These are phyloP conservation scores for Tilletiopsis washingtonensis DNA, from an alignment of 1,284 basidiomycete species.

Conservation along the genomic window DNA sequence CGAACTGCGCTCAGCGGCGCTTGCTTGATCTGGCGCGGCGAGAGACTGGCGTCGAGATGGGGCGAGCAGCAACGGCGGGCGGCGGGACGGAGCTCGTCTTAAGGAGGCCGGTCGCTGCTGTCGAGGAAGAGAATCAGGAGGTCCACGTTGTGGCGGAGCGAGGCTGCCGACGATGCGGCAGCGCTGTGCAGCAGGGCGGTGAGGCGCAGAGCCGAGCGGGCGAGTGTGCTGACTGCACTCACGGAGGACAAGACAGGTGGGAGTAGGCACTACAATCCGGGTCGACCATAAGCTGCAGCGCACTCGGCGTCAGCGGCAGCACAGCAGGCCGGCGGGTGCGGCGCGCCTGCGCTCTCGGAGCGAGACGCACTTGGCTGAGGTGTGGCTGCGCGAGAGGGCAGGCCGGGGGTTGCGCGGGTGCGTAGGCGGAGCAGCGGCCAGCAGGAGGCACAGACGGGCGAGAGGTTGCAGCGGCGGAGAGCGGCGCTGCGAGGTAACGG, in stretches of 20 bases:
- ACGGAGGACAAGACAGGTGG: slow-evolving; percentile 1
- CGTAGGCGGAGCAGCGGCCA: background rate
- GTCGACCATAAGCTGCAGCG: slow-evolving; percentile 32
- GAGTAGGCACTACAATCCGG: slow-evolving; percentile 35
- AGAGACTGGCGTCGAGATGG: background rate
- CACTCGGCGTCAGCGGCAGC: background rate
- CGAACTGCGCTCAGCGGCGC: background rate
- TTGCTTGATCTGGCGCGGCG: background rate
- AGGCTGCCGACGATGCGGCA: background rate
- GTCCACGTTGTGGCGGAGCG: slow-evolving; percentile 9
- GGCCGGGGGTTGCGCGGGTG: background rate
- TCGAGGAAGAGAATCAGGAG: slow-evolving; percentile 38
- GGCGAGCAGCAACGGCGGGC: background rate
- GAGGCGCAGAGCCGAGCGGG: background rate
- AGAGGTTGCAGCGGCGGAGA: background rate
- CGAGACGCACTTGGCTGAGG: background rate
- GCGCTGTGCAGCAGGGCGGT: background rate
- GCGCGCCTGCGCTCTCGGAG: background rate
- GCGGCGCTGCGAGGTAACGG: no score
- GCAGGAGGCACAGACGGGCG: background rate
- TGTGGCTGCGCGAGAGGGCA: background rate
- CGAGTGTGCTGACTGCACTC: background rate
- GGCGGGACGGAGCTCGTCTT: slow-evolving; percentile 6
- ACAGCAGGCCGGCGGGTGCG: background rate
- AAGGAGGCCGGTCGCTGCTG: slow-evolving; percentile 37